Base-by-base conservation (phyloP, 225 moss, liverwort and hornwort genomes). In the Climacium dendroides region DNA sequence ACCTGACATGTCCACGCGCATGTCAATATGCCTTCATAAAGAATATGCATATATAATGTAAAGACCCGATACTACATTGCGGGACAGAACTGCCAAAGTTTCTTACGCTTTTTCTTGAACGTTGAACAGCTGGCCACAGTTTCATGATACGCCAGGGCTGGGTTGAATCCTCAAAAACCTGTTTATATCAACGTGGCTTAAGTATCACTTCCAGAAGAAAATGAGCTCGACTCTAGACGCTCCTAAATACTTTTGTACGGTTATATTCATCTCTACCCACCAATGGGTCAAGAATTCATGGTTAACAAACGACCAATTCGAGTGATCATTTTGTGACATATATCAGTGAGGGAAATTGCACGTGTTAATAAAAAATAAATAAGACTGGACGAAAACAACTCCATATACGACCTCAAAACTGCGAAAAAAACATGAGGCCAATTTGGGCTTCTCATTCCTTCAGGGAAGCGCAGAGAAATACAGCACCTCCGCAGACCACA, bases 401-500 rank as follows among this genome's bases (percentile, higher is more conserved):
- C 4, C 19, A 29, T 54, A 22, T 52, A 50, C 62, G 72, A 81
- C 80, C 50, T 73, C 53, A 87, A 54, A 87, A 82, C 74, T 81
- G 53, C 62, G 22, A 54, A 73, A 62, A 59, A 53, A 81, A 54
- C 53, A 87, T 53, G 19, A 53, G 25, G 17, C 62, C 54, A 81
- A 81, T 63, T 50, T 63, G 24, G 61, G 29, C 11, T 60, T 73
- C 61, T 61, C 37, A 59, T 50, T 48, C 39, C 15, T 87, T 66
- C 53, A 78, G 69, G 67, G 86, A 81, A 79, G 48, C 78, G 39
- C 84, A 87, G 78, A 89, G 83, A 83, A 85, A 25, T 66, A 89
- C 84, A 87, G 84, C 83, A 95, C 97, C 98, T 98, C 98, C 78
- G 93, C 96, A 84, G 98, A 98, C 98, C 98, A 98, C 39, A 98